Conservation (phyloP, 805 yeast genomes). For the Spathaspora hagerdaliae region DNA sequence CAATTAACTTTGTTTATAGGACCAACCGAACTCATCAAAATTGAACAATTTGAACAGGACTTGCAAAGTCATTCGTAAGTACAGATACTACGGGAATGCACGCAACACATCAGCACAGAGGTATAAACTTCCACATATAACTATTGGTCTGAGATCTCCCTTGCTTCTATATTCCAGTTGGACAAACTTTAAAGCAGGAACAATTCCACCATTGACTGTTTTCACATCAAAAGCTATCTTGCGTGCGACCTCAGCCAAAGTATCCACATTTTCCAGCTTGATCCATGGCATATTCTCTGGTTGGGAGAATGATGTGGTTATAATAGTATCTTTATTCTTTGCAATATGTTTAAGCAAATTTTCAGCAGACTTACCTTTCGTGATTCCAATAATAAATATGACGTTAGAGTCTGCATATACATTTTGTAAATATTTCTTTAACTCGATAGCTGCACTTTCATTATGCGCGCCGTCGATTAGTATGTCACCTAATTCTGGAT, state of each 20-base stretch:
- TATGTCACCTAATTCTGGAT: constrained; percentile 23
- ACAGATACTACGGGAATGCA: background rate
- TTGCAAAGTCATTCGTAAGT: too few relatives aligned
- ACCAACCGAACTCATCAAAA: too few relatives aligned
- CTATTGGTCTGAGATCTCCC: constrained; percentile 27
- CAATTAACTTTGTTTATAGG: too few relatives aligned
- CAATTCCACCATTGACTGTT: constrained; percentile 9
- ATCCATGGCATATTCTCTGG: constrained; percentile 98
- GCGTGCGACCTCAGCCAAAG: constrained; percentile 1
- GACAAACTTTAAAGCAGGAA: constrained; percentile 11
- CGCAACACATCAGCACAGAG: constrained; percentile 34
- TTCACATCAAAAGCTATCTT: constrained; percentile 9
- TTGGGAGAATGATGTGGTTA: constrained; percentile 58
- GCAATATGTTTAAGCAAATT: constrained; percentile 51
- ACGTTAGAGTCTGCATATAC: constrained; percentile 18
- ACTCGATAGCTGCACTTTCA: constrained; percentile 73
- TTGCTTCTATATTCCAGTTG: constrained; percentile 4
- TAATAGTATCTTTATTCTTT: constrained; percentile 47
- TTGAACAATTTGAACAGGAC: too few relatives aligned
- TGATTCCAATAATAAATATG: constrained; percentile 68
- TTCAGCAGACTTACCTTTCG: constrained; percentile 63
- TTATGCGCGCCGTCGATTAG: constrained; percentile 94
- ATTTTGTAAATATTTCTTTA: constrained; percentile 47
- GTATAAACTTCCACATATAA: constrained; percentile 41
- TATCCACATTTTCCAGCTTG: constrained; percentile 10